Conservation (phyloP, 768 basidiomycete genomes). For the Suillus ampliporus region DNA sequence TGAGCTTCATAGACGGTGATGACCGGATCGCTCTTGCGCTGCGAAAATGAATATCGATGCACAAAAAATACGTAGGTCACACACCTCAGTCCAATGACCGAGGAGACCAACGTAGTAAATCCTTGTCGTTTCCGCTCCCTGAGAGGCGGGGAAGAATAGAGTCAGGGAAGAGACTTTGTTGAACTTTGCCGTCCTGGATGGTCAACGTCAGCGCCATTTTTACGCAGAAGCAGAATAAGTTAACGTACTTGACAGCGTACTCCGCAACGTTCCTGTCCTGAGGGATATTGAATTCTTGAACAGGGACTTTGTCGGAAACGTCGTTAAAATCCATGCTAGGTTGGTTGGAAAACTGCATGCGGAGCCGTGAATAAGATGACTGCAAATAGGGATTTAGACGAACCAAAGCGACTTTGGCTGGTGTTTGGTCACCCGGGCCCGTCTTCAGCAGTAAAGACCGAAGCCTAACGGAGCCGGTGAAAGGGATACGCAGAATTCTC, state of each 20-base stretch:
- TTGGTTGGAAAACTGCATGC: slow-evolving; percentile 71
- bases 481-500: slow-evolving; percentile 85
- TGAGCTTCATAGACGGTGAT: slow-evolving; percentile 89
- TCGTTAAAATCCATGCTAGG: slow-evolving; percentile 86
- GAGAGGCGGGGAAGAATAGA: slow-evolving; percentile 79
- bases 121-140: slow-evolving; percentile 76
- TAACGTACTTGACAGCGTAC: slow-evolving; percentile 77
- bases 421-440: slow-evolving; percentile 82
- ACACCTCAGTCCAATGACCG: slow-evolving; percentile 82
- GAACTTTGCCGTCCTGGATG: slow-evolving; percentile 80
- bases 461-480: slow-evolving; percentile 86
- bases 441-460: slow-evolving; percentile 83
- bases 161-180: slow-evolving; percentile 82
- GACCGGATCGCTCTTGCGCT: slow-evolving; percentile 81
- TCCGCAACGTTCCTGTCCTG: slow-evolving; percentile 81
- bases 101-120: slow-evolving; percentile 88
- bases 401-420: slow-evolving; percentile 73
- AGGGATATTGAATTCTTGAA: slow-evolving; percentile 76
- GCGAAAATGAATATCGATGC: slow-evolving; percentile 9
- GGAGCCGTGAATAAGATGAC: neutral
- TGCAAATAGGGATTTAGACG: slow-evolving; percentile 28
- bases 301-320: slow-evolving; percentile 59
- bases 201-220: neutral
- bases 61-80: slow-evolving; percentile 8
- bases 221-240: neutral